Conservation (phyloP, 2,329 filamentous ascomycete genomes). For the Stagonosporopsis rhizophila region DNA sequence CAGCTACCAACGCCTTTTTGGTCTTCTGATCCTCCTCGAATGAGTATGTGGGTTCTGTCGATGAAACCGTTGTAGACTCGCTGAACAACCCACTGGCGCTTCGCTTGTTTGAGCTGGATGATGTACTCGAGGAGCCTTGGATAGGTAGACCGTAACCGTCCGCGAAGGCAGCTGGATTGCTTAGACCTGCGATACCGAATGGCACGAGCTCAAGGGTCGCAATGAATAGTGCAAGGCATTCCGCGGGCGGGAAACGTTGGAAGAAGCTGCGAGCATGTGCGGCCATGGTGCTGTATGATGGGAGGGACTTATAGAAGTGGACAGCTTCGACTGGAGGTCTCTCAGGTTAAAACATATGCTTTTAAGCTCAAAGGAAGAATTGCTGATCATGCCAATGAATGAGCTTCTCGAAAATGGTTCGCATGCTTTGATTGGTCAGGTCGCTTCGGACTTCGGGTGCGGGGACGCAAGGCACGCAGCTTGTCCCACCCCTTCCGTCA, state of each 20-base stretch:
- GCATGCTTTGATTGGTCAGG: conserved; percentile 4
- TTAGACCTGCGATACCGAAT: conserved; percentile 31
- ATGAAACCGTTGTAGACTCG: conserved; percentile 2
- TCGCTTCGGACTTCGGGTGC: conserved; percentile 17
- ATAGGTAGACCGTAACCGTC: conserved; percentile 30
- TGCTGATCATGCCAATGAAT: neutral
- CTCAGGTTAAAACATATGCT: neutral
- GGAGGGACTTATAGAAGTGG: neutral
- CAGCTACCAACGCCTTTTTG: conserved; percentile 31
- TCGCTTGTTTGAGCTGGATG: conserved; percentile 8
- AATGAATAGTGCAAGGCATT: conserved; percentile 35
- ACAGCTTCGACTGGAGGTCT: neutral
- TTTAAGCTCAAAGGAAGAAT: neutral
- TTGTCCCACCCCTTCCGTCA: conserved; percentile 1
- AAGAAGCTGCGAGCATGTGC: conserved; percentile 27
- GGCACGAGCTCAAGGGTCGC: conserved; percentile 33
- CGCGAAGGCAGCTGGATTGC: conserved; percentile 24
- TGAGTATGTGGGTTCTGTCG: neutral
- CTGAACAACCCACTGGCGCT: neutral
- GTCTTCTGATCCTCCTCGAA: conserved; percentile 25
- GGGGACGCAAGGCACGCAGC: conserved; percentile 11
- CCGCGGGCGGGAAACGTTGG: conserved; percentile 29
- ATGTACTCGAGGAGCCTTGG: conserved; percentile 1
- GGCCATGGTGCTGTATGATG: too few relatives aligned
- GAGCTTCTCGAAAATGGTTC: neutral